Conservation (phyloP, 768 basidiomycete genomes). For the Gloeophyllum trabeum region DNA sequence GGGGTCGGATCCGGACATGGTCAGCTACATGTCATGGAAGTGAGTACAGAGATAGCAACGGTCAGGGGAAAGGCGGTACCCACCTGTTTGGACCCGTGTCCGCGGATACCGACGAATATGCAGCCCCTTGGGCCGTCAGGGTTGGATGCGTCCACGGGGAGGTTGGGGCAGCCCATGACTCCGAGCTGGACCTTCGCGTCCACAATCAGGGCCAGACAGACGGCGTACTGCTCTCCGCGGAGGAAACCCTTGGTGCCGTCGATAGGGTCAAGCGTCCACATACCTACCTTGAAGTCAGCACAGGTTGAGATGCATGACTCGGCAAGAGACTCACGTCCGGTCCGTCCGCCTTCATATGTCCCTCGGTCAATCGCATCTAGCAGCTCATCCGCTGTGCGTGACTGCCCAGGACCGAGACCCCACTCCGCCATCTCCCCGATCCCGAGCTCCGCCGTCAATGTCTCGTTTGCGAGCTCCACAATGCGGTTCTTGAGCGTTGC, state of each 20-base stretch:
- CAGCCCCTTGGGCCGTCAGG: constrained; percentile 61
- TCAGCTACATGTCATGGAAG: constrained; percentile 24
- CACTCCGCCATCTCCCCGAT: constrained; percentile 53
- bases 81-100: constrained; percentile 75
- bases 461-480: constrained; percentile 73
- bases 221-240: constrained; percentile 86
- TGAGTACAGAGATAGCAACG: not conserved
- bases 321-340: constrained; percentile 47
- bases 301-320: not conserved
- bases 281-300: constrained; percentile 29
- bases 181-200: constrained; percentile 73
- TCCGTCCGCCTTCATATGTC: constrained; percentile 54
- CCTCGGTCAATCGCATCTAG: constrained; percentile 84
- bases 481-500: constrained; percentile 49
- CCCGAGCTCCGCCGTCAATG: constrained; percentile 41
- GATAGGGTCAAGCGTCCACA: constrained; percentile 86
- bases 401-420: constrained; percentile 58
- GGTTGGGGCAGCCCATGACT: constrained; percentile 88
- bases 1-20: constrained; percentile 38
- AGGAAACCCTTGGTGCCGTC: constrained; percentile 94
- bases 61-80: constrained; percentile 2
- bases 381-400: constrained; percentile 44
- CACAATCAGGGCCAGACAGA: constrained; percentile 78
- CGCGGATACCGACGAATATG: constrained; percentile 79
- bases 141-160: constrained; percentile 43